Conservation (phyloP, 2,329 filamentous ascomycete genomes). For the Hymenoscyphus scutula region DNA sequence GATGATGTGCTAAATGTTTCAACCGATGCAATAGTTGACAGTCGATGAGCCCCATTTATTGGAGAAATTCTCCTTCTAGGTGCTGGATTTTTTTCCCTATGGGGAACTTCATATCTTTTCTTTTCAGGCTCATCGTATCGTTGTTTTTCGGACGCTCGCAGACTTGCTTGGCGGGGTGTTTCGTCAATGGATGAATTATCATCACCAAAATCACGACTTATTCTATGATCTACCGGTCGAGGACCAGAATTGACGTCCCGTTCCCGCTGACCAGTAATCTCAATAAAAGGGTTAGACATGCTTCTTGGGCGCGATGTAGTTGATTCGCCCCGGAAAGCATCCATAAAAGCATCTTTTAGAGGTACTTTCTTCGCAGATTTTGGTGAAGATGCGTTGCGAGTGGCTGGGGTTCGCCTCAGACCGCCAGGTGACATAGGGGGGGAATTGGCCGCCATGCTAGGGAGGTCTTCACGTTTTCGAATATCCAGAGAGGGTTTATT, state of each 20-base stretch:
- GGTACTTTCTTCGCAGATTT: constrained; percentile 49
- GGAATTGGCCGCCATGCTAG: constrained; percentile 26
- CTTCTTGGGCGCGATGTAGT: constrained; percentile 31
- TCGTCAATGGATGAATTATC: constrained; percentile 14
- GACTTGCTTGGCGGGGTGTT: constrained; percentile 14
- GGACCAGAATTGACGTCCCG: constrained; percentile 20
- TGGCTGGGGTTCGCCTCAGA: constrained; percentile 56
- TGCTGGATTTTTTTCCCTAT: constrained; percentile 17
- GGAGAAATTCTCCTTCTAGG: constrained; percentile 24
- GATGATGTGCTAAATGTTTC: constrained; percentile 21
- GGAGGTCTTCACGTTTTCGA: constrained; percentile 30
- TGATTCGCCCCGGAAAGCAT: constrained; percentile 63
- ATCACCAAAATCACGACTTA: constrained; percentile 14
- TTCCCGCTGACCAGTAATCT: constrained; percentile 27
- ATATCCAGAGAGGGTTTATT: constrained; percentile 31
- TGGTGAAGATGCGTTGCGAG: constrained; percentile 48
- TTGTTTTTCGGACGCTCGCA: not conserved
- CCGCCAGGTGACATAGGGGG: constrained; percentile 36
- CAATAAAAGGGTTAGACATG: constrained; percentile 24
- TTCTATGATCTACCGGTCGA: constrained; percentile 13
- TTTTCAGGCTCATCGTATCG: constrained; percentile 11
- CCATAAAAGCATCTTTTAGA: constrained; percentile 57
- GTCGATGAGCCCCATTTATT: constrained; percentile 28
- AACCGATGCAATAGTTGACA: constrained; percentile 34
- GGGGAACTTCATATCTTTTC: constrained; percentile 17